phyloP scores from a whole-genome alignment of 257 asterid species.

The Capsicum rhomboideum region DNA sequence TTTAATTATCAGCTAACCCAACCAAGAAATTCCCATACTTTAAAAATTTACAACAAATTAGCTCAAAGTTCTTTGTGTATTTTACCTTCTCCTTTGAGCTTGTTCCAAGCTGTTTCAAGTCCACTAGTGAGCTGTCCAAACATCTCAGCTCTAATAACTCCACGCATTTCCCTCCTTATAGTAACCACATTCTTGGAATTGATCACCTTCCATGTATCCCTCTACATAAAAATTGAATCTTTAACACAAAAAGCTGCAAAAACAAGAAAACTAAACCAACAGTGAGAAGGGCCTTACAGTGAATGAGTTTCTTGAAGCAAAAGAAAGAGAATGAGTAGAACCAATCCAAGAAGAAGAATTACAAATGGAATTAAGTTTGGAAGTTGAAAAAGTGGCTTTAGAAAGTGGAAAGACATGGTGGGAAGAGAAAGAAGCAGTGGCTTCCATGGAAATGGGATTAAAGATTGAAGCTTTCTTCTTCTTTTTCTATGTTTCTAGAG shows the following conservation, averaged over 20 bases:
- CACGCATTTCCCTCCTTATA: slow-evolving; percentile 33
- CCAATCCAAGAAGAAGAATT: slow-evolving; percentile 24
- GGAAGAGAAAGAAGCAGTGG: slow-evolving; percentile 40
- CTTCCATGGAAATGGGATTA: slow-evolving; percentile 58
- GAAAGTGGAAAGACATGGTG: slow-evolving; percentile 47
- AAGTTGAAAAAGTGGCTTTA: slow-evolving; percentile 9
- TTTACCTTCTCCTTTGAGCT: slow-evolving; percentile 95
- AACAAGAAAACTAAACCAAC: background rate
- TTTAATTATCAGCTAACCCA: background rate
- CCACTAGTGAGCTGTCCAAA: slow-evolving; percentile 91
- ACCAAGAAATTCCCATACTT: background rate
- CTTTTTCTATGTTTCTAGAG: no score
- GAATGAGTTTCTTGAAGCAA: slow-evolving; percentile 48
- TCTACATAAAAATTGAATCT: slow-evolving; percentile 24
- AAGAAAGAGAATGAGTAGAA: slow-evolving; percentile 40
- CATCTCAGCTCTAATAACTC: slow-evolving; percentile 77
- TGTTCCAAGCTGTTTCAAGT: slow-evolving; percentile 90
- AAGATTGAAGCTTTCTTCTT: no score
- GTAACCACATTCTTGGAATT: slow-evolving; percentile 23
- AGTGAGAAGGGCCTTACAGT: slow-evolving; percentile 27
- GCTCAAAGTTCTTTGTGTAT: background rate
- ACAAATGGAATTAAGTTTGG: background rate
- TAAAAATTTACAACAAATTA: background rate
- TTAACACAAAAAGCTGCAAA: background rate
- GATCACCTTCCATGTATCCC: slow-evolving; percentile 60